Evolutionary conservation across 345 rosid genomes (phyloP).

Genomic region (Ricinus communis): DNA sequence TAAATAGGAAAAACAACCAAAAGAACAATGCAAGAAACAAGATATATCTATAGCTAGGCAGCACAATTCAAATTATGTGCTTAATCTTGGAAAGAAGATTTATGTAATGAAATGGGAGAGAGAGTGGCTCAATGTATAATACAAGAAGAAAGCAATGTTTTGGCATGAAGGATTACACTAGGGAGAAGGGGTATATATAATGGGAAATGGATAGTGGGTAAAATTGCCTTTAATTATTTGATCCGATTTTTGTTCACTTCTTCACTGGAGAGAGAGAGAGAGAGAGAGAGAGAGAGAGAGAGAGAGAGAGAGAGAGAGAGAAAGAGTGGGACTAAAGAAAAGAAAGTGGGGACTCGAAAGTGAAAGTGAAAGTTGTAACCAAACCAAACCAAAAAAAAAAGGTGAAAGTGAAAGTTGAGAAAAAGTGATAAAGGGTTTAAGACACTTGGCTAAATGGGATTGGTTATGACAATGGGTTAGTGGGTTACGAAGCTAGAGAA

Average conservation of each 20-base stretch:
- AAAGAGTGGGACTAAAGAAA: constrained; percentile 14
- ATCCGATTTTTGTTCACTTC: neutral
- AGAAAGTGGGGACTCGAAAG: neutral
- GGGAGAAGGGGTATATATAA: constrained; percentile 4
- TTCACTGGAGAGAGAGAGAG: neutral
- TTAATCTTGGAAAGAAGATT: neutral
- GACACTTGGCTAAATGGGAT: neutral
- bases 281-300: constrained; percentile 7
- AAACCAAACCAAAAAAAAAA: too few species aligned
- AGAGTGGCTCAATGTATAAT: neutral
- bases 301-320: neutral
- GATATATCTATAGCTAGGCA: neutral
- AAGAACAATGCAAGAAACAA: neutral
- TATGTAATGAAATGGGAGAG: too few species aligned
- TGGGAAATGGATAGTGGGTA: neutral
- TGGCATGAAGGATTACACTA: constrained; percentile 4
- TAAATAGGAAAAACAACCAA: neutral
- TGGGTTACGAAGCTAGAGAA: neutral
- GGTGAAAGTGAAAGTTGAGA: constrained; percentile 18
- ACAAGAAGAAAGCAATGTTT: neutral
- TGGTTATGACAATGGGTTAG: neutral
- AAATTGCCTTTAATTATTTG: neutral
- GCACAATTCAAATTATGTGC: neutral
- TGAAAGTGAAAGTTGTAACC: constrained; percentile 15
- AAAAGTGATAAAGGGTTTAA: neutral